Base-by-base conservation (phyloP, 495 filamentous ascomycete genomes). In the Penicillium tannophilum region DNA sequence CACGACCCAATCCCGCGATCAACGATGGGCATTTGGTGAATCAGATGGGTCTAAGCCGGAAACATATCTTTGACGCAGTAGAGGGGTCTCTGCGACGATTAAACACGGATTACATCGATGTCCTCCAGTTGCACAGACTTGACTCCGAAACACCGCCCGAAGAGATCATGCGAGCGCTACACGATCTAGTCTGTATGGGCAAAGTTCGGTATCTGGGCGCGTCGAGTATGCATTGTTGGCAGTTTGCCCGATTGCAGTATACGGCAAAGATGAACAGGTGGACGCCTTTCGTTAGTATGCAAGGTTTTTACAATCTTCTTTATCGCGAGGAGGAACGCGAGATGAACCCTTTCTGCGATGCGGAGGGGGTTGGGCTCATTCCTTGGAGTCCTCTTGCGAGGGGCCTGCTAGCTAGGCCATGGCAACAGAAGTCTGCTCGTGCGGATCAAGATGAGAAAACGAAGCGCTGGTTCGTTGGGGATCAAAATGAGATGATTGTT, bases 251-350 rank as follows among this genome's bases (percentile, higher is more conserved):
- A n/a, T 59, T 76, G 58, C 68, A 78, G 55, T 74, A 74, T 56
- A 68, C 72, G 3, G 81, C 80, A 7, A 72, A 78, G 45, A 70
- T 67, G 62, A 79, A 88, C 57, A 76, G 80, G 16, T 91, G 87
- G 88, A 88, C 86, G 80, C 79, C 81, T 60, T 90, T 90, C 63
- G 70, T 88, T 51, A 80, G 76, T 55, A 90, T 90, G 87, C 88
- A 90, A 66, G 86, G 86, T 59, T 76, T 81, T 26, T 87, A 90
- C 66, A 90, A 88, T 70, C 72, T 91, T 16, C 68, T 87, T 8
- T 89, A 89, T 67, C 76, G 88, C 5, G 87, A 90, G 68, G 87
- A 91, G 63, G 88, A 91, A 74, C 74, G 86, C 4, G 88, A 90
- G 69, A 89, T 90, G 86, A 87, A 81, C 63, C 75, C 79, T 0